These are phyloP conservation scores for Emydomyces testavorans DNA, from an alignment of 2,329 filamentous ascomycete genomes.

Conservation along the genomic window DNA sequence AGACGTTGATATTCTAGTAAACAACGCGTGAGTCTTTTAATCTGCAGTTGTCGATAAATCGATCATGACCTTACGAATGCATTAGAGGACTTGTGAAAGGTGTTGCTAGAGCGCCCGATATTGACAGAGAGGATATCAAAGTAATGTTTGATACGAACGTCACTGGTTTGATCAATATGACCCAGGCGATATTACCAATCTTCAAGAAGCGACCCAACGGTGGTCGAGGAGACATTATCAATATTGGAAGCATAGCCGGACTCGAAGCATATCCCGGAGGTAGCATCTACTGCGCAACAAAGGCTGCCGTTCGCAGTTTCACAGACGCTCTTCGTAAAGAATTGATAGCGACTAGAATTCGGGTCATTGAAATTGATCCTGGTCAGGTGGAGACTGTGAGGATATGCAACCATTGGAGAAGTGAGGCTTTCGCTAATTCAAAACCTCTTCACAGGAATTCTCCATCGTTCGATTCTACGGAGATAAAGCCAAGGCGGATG, in stretches of 20 bases:
- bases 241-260: slow-evolving; percentile 85
- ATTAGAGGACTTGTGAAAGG: slow-evolving; percentile 75
- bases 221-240: slow-evolving; percentile 86
- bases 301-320: slow-evolving; percentile 76
- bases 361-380: slow-evolving; percentile 80
- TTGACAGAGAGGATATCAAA: slow-evolving; percentile 68
- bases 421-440: background rate
- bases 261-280: slow-evolving; percentile 76
- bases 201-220: slow-evolving; percentile 60
- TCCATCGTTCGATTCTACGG: slow-evolving; percentile 79
- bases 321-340: slow-evolving; percentile 74
- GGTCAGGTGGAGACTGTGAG: slow-evolving; percentile 79
- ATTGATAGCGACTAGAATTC: slow-evolving; percentile 65
- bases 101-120: slow-evolving; percentile 72
- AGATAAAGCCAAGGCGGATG: slow-evolving; percentile 79
- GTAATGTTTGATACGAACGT: slow-evolving; percentile 91
- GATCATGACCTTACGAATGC: background rate
- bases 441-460: slow-evolving; percentile 51
- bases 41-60: slow-evolving; percentile 3
- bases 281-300: slow-evolving; percentile 85
- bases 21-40: slow-evolving; percentile 68
- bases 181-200: slow-evolving; percentile 74
- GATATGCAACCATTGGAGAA: background rate
- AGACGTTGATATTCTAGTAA: slow-evolving; percentile 79
- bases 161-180: slow-evolving; percentile 90